Evolutionary conservation across 257 asterid genomes (phyloP), one percentile per base, ranked within the genome.

Genomic region (Parsonsia alboflavescens): DNA sequence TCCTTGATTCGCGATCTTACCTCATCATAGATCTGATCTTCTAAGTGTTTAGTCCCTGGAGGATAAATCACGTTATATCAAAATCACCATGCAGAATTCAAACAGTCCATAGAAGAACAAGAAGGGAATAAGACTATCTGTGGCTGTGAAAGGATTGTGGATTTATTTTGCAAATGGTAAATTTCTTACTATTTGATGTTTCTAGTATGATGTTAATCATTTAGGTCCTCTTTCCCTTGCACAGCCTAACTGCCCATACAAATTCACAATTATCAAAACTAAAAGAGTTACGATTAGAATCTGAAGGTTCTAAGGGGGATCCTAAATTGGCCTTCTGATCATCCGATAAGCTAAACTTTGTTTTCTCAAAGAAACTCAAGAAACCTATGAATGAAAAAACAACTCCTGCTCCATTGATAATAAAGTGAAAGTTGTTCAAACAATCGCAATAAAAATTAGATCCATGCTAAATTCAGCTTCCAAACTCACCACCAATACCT

Each of bases 1-100:
- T 94, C 98, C 83, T 94, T 89, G 74, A 94, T 80, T 45, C 97
- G 89, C 56, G 92, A 87, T 83, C 95, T 82, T 56, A 94, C 90
- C 91, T 94, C 98, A 24, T 85, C 83, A 73, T 78, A 94, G 63
- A 94, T 86, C 77, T 84, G 85, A 72, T 85, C 88, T 86, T 94
- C 95, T 78, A 94, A 81, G 30, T 83, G 87, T 82, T 89, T 94
- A 80, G 91, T 89, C 68, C 86, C 98, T 94, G 70, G 83, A 75
- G 26, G 72, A 66, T 56, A 33, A 1, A 64, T 19, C 49, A 36
- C 8, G 50, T 28, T 39, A 15, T 64, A 64, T 39, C n/a, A 42
- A 39, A 2, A 15, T 39, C 19, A 65, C 8, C 7, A 39, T 39
- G 70, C 70, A 65, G 70, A 11, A 65, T 17, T 39, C 6, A 6